These are phyloP conservation scores for Tuber microsphaerosporum DNA, from an alignment of 495 filamentous ascomycete genomes.

Conservation along the genomic window DNA sequence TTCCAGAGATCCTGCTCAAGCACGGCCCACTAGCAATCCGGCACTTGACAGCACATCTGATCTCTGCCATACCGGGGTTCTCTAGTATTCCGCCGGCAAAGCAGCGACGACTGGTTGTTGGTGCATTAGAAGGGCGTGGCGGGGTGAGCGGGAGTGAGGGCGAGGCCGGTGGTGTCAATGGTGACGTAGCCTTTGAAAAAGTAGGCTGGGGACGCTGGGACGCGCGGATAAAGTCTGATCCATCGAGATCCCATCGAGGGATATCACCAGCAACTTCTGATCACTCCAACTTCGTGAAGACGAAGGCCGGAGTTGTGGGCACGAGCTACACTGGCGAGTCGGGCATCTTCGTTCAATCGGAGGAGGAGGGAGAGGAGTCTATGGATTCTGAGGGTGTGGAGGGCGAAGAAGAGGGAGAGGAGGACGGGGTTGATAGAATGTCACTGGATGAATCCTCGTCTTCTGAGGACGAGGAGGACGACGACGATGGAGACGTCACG, in stretches of 20 bases:
- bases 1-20: constrained; percentile 80
- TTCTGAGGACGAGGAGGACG: constrained; percentile 64
- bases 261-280: constrained; percentile 32
- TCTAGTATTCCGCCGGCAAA: constrained; percentile 84
- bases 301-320: neutral
- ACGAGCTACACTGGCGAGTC: constrained; percentile 62
- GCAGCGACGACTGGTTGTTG: constrained; percentile 58
- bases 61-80: constrained; percentile 87
- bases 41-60: constrained; percentile 87
- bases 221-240: constrained; percentile 64
- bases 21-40: constrained; percentile 90
- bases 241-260: constrained; percentile 44
- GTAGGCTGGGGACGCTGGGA: constrained; percentile 97
- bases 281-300: constrained; percentile 13
- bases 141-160: constrained; percentile 40
- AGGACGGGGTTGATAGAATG: constrained; percentile 93
- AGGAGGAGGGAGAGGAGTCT: constrained; percentile 48
- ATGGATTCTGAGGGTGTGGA: constrained; percentile 27
- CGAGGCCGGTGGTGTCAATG: constrained; percentile 55
- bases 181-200: constrained; percentile 87
- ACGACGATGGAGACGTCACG: constrained; percentile 66
- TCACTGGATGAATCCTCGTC: constrained; percentile 75
- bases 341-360: constrained; percentile 62
- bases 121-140: constrained; percentile 38
- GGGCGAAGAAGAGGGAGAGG: constrained; percentile 53